Evolutionary conservation across 2,329 filamentous ascomycete genomes (phyloP), one percentile per base, ranked within the genome.

Genomic region (Chaetomium olivaceum): DNA sequence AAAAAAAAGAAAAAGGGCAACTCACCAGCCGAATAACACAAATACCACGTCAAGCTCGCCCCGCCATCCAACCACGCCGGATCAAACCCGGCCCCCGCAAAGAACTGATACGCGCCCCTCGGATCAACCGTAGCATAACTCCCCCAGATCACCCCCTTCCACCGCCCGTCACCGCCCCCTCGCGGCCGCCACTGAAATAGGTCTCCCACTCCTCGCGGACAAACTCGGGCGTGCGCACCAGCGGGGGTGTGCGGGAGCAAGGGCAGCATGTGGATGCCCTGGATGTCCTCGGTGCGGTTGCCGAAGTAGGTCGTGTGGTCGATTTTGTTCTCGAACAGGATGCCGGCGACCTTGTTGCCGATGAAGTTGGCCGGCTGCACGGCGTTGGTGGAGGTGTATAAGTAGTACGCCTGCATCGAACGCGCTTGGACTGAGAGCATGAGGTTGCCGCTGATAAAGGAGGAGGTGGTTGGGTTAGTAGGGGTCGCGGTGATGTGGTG

Each of bases 301-400:
- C 92, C 91, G 73, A 97, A 97, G 79, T 92, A 97, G 0, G 94
- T 97, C 3, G 91, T 90, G 77, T 97, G 92, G 76, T 98, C 92
- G 62, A 93, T 85, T 79, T 98, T 98, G 81, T 97, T 97, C 79
- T 98, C 94, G 73, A 97, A 98, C 9, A 96, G 76, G 69, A 89
- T 89, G 6, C 87, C 86, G 2, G 83, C 82, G 46, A 84, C 87
- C 77, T 91, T 93, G 82, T 98, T 98, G 51, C 81, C 85, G 68
- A 91, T 88, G 75, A 96, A 97, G n/a, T 89, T 80, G 0, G 82
- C 71, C 0, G 94, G 94, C 72, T 97, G 87, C 21, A 83, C 78
- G 60, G 78, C 82, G 76, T 97, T 97, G 77, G 85, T 80, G 48
- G 78, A 81, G 6, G 84, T 82, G 81, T 96, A 91, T 57, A 97